Evolutionary conservation across 345 rosid species (phyloP), one percentile per base, ranked within the genome.

Genomic region (Iberis pinnata): DNA sequence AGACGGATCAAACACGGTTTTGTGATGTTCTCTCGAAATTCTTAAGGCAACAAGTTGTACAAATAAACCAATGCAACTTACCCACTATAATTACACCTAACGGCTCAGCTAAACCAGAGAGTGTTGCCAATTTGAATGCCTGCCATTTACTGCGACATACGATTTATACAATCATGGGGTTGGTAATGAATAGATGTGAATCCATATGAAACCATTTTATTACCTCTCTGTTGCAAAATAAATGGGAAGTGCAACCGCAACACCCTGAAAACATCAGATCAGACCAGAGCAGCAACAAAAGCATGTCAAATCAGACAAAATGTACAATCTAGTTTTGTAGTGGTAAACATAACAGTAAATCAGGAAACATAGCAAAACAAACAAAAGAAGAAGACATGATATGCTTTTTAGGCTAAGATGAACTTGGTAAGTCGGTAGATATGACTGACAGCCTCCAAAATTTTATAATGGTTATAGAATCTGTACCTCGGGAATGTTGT

Each of bases 221-320:
- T 72, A 92, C 98, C 98, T 92, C 59, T 88, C 84, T 24, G 98
- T 92, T 22, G 96, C 98, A 75, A 83, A 92, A 70, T 92, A 92
- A 46, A 88, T 70, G 17, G 98, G 98, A 64, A 92, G 83, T 18
- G 98, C 96, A 56, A 92, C 98, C 56, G 95, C 98, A 47, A 92
- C 95, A 63, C 98, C 98, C 98, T 92, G 77, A 13, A 33, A 53
- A 60, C 66, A 44, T 13, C 48, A 60, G 44, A 47, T 13, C 48
- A 60, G 44, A 47, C 12, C 22, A 0, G 2, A 37, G 47, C 53
- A 65, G 48, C 58, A 65, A 49, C 12, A 61, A 20, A 44, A 62
- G 38, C 51, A 63, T 44, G 44, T 36, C 32, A 56, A 40, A 54
- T 55, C 39, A 60, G 40, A 13, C 40, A n/a, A 24, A 40, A 40